These are phyloP conservation scores for Alternaria triticimaculans DNA, from an alignment of 2,329 filamentous ascomycete genomes.

Conservation along the genomic window DNA sequence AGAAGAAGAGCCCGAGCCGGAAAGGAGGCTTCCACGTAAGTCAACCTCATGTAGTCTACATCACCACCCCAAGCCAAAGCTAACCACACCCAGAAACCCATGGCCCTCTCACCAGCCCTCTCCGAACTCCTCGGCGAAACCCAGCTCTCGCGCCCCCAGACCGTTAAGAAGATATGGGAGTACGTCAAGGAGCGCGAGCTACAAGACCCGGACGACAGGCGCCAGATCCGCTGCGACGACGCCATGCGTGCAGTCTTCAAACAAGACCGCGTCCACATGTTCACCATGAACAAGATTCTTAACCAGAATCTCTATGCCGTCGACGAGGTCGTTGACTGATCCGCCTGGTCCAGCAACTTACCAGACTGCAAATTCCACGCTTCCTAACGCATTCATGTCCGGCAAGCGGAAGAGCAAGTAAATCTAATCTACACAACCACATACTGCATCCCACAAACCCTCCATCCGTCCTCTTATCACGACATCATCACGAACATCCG, in stretches of 20 bases:
- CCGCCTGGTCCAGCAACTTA: neutral
- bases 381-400: neutral
- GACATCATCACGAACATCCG: constrained; percentile 3
- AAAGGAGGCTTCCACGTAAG: constrained; percentile 89
- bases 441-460: neutral
- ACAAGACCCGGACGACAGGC: constrained; percentile 89
- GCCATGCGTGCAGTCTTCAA: constrained; percentile 93
- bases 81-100: constrained; percentile 66
- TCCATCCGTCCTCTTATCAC: neutral
- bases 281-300: constrained; percentile 98
- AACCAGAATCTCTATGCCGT: constrained; percentile 87
- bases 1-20: constrained; percentile 71
- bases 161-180: constrained; percentile 95
- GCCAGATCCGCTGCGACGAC: constrained; percentile 92
- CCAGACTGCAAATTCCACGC: neutral
- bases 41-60: constrained; percentile 4
- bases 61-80: constrained; percentile 32
- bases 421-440: constrained; percentile 1
- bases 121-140: constrained; percentile 73
- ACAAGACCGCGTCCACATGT: constrained; percentile 92
- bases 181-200: constrained; percentile 89
- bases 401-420: neutral
- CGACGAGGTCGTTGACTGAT: constrained; percentile 62
- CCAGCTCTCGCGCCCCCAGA: constrained; percentile 90
- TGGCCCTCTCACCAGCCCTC: constrained; percentile 74